These are phyloP conservation scores for Diaporthe velutina DNA, from an alignment of 2,329 filamentous ascomycete species.

Conservation along the genomic window DNA sequence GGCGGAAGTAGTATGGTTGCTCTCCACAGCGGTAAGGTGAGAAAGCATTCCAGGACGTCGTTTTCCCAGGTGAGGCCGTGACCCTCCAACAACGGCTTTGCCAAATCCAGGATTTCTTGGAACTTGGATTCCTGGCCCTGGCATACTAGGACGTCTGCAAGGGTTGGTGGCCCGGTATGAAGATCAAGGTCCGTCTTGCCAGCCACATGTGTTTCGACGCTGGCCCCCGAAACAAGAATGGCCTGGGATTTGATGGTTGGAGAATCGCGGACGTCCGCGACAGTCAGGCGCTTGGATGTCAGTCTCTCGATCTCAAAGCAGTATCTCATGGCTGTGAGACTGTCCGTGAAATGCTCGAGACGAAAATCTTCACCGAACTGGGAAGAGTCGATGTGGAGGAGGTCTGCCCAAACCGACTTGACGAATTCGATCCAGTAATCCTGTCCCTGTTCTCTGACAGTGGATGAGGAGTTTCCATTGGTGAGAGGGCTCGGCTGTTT, in stretches of 20 bases:
- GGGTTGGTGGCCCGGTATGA: neutral
- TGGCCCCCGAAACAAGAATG: neutral
- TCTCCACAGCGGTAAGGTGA: neutral
- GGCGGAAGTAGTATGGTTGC: neutral
- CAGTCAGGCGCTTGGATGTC: neutral
- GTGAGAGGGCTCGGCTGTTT: neutral
- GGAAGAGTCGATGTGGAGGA: neutral
- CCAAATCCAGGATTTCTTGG: neutral
- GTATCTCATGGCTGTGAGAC: constrained; percentile 18
- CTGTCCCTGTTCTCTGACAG: rapidly evolving
- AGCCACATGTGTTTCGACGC: neutral
- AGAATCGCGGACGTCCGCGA: neutral
- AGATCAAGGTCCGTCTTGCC: neutral
- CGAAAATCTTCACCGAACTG: neutral
- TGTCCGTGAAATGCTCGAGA: constrained; percentile 15
- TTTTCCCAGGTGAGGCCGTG: neutral
- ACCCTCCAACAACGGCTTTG: neutral
- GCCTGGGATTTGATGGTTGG: neutral
- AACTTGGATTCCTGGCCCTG: neutral
- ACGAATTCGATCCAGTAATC: constrained; percentile 1
- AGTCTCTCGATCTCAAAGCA: neutral
- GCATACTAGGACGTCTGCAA: neutral
- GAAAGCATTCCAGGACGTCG: constrained; percentile 2
- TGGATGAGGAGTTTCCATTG: neutral
- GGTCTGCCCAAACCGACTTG: neutral